phyloP scores from a whole-genome alignment of 140 eudicot genomes.

The Erigeron philadelphicus region DNA sequence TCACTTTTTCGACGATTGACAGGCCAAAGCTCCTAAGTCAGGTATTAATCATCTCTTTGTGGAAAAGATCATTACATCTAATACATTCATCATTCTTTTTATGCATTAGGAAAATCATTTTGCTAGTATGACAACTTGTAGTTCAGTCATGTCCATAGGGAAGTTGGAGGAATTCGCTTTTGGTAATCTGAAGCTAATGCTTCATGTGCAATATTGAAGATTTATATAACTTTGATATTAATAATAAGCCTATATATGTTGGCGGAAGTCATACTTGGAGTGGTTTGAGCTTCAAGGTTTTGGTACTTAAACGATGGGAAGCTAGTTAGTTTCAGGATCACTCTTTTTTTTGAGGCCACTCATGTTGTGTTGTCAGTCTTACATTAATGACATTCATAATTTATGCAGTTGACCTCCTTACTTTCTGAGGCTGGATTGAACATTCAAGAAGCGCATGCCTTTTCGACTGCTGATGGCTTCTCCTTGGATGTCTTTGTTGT shows the following conservation, averaged over 20 bases:
- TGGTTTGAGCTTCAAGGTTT: background rate
- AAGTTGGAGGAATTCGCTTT: background rate
- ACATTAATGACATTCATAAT: background rate
- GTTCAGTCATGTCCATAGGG: background rate
- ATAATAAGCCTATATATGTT: background rate
- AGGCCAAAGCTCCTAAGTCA: constrained; percentile 67
- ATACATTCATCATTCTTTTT: background rate
- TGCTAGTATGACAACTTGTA: background rate
- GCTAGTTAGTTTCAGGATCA: background rate
- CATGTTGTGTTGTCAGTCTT: background rate
- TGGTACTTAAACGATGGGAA: background rate
- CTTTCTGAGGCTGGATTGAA: constrained; percentile 76
- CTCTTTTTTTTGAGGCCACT: background rate
- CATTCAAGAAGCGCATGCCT: constrained; percentile 90
- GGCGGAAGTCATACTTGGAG: background rate
- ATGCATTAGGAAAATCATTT: background rate
- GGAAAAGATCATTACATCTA: background rate
- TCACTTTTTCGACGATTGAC: constrained; percentile 70
- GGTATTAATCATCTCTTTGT: constrained; percentile 36
- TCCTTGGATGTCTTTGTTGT: constrained; percentile 90
- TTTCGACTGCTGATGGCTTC: constrained; percentile 78
- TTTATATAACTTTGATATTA: too few relatives aligned
- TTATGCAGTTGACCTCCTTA: constrained; percentile 56
- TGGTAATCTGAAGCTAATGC: background rate
- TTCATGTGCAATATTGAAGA: background rate